Conservation (phyloP, 2,329 filamentous ascomycete genomes). For the Epichloe amarillans region DNA sequence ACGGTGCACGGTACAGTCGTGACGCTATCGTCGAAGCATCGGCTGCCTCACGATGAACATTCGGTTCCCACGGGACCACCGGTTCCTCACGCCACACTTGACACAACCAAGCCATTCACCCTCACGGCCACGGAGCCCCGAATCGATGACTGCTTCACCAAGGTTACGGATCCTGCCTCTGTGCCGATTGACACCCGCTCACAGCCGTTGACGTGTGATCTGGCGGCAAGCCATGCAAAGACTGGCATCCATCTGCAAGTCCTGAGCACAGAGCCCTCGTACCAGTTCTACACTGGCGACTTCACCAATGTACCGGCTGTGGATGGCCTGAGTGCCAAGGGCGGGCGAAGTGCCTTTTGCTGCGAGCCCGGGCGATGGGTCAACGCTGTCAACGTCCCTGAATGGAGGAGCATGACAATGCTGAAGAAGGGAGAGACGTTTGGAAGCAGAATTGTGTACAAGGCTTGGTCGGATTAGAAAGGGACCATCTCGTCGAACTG, state of each 20-base stretch:
- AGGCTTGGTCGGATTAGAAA: conserved; percentile 58
- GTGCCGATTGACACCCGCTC: conserved; percentile 54
- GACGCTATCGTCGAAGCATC: conserved; percentile 49
- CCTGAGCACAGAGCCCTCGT: conserved; percentile 82
- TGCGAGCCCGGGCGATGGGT: conserved; percentile 87
- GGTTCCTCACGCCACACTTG: conserved; percentile 49
- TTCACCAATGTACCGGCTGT: conserved; percentile 64
- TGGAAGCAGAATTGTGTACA: conserved; percentile 71
- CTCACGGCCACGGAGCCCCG: conserved; percentile 59
- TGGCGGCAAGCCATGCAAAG: conserved; percentile 59
- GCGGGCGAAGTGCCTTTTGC: conserved; percentile 65
- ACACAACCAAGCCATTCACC: conserved; percentile 53
- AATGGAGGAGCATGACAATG: conserved; percentile 66
- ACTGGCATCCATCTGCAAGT: conserved; percentile 75
- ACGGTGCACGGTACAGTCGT: conserved; percentile 47
- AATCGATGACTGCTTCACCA: conserved; percentile 84
- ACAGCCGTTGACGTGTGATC: conserved; percentile 50
- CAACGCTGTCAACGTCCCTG: conserved; percentile 70
- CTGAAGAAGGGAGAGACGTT: conserved; percentile 77
- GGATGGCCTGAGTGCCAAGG: conserved; percentile 48
- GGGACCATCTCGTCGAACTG: not conserved
- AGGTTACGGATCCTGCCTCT: conserved; percentile 47
- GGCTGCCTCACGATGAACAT: conserved; percentile 60
- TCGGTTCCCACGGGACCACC: conserved; percentile 64
- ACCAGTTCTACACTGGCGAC: conserved; percentile 92